Evolutionary conservation across 2,329 filamentous ascomycete species (phyloP).

Genomic region (Nigrograna mackinnonii): DNA sequence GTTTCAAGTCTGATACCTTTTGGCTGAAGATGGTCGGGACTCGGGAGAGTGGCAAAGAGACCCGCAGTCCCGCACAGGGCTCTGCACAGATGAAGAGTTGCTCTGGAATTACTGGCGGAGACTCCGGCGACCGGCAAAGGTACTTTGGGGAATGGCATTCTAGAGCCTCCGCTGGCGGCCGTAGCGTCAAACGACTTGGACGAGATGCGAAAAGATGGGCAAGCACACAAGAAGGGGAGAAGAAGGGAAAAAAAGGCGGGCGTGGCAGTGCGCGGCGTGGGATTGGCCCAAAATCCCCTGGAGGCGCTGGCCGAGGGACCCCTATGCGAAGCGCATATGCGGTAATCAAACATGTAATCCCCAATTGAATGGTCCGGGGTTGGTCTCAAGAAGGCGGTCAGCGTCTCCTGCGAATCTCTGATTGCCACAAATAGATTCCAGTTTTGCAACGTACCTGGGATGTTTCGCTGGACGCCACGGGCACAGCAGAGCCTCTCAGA

Average conservation of each 20-base stretch:
- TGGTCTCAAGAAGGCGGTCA: slow-evolving; percentile 11
- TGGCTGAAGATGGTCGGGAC: too few relatives aligned
- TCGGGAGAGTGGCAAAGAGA: slow-evolving; percentile 16
- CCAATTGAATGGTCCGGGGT: slow-evolving; percentile 3
- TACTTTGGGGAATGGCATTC: slow-evolving; percentile 16
- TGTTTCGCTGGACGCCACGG: slow-evolving; percentile 1
- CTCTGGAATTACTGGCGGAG: slow-evolving; percentile 9
- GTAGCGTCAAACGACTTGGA: slow-evolving; percentile 19
- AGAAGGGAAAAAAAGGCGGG: not conserved
- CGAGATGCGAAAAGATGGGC: not conserved
- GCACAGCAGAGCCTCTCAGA: too few relatives aligned
- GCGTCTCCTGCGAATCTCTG: slow-evolving; percentile 1
- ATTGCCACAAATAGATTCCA: slow-evolving; percentile 11
- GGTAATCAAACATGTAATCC: slow-evolving; percentile 4
- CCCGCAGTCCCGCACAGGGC: too few relatives aligned
- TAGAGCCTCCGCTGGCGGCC: slow-evolving; percentile 28
- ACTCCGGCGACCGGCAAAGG: slow-evolving; percentile 23
- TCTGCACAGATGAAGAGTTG: too few relatives aligned
- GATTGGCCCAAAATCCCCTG: too few relatives aligned
- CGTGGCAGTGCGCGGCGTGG: slow-evolving; percentile 4
- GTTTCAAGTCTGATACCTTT: slow-evolving; percentile 8
- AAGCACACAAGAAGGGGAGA: not conserved
- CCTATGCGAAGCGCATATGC: not conserved
- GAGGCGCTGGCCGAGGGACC: too few relatives aligned
- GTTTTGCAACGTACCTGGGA: slow-evolving; percentile 6